These are phyloP conservation scores for Fagopyrum homotropicum DNA, from an alignment of 148 eudicot species.

Conservation along the genomic window DNA sequence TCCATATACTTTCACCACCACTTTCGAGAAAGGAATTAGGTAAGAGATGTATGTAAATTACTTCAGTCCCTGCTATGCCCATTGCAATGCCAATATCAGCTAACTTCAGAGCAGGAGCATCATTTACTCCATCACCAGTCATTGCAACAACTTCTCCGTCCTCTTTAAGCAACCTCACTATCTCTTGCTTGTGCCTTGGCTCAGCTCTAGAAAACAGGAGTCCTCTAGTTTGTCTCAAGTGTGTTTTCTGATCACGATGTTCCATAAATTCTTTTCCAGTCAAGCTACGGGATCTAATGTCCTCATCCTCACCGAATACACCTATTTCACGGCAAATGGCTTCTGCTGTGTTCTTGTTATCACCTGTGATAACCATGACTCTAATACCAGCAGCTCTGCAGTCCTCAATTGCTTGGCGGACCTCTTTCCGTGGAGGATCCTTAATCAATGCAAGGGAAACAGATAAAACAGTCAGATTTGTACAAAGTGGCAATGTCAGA, in stretches of 20 bases:
- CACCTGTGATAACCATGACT: conserved; percentile 54
- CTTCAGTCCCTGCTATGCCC: conserved; percentile 61
- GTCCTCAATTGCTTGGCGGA: conserved; percentile 42
- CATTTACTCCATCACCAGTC: conserved; percentile 62
- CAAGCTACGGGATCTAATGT: conserved; percentile 33
- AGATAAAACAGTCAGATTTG: not conserved
- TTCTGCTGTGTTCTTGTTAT: conserved; percentile 47
- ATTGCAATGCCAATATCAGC: conserved; percentile 57
- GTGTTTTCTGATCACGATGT: conserved; percentile 23
- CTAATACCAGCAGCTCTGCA: conserved; percentile 49
- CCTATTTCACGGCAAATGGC: conserved; percentile 54
- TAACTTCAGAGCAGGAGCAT: conserved; percentile 49
- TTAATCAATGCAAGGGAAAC: conserved; percentile 6
- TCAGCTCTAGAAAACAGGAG: conserved; percentile 55
- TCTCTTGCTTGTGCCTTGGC: conserved; percentile 50
- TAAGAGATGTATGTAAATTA: conserved; percentile 5
- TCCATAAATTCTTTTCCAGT: conserved; percentile 44
- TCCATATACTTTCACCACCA: not conserved
- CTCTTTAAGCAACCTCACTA: conserved; percentile 47
- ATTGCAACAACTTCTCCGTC: conserved; percentile 54
- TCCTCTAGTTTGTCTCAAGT: conserved; percentile 39
- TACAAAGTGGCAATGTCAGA: not conserved
- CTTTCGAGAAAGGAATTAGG: not conserved
- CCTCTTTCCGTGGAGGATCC: conserved; percentile 56
- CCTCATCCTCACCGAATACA: conserved; percentile 34